Conservation (phyloP, 805 yeast genomes). For the Phaffomyces antillensis region DNA sequence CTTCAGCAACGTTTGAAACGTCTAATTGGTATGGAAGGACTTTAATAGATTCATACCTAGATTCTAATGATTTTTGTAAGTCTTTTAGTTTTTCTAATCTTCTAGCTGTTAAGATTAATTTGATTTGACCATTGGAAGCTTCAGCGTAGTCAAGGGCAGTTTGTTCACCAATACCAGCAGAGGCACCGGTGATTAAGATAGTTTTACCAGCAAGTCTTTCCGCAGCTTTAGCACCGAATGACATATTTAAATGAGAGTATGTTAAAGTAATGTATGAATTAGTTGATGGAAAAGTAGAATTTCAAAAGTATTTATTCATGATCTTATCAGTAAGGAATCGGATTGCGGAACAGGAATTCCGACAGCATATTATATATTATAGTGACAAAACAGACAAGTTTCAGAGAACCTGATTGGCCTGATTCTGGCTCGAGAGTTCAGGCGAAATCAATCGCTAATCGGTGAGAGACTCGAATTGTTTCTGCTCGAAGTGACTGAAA, state of each 20-base stretch:
- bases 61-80: conserved; percentile 39
- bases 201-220: conserved; percentile 75
- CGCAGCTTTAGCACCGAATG: conserved; percentile 68
- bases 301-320: neutral
- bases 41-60: conserved; percentile 38
- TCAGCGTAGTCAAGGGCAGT: conserved; percentile 83
- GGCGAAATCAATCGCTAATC: no score
- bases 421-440: no score
- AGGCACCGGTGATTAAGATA: conserved; percentile 90
- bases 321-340: neutral
- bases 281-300: no score
- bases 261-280: no score
- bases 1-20: conserved; percentile 46
- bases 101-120: conserved; percentile 73
- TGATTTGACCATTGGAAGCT: conserved; percentile 63
- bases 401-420: no score
- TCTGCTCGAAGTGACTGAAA: no score
- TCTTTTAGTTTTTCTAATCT: conserved; percentile 54
- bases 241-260: conserved; percentile 32
- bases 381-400: no score
- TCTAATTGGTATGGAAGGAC: conserved; percentile 46
- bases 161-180: conserved; percentile 91
- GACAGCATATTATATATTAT: no score
- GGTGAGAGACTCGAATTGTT: no score
- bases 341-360: no score